Base-by-base conservation (phyloP, 1,139 yeast species). In the Pichia sp. region DNA sequence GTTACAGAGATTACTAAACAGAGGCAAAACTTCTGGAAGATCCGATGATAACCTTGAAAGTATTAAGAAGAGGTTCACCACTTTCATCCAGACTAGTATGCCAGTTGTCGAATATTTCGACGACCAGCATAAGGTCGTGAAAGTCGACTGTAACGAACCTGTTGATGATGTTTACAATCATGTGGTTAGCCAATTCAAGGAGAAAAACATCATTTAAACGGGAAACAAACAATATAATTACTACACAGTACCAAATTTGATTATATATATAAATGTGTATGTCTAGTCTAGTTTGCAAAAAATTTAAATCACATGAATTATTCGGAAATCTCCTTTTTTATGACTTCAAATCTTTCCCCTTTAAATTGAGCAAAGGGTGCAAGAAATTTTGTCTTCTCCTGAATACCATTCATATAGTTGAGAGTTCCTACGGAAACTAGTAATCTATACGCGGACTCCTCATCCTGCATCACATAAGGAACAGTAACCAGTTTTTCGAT, bases 1-100 rank as follows among this genome's bases (percentile, higher is more conserved):
- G 98, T 78, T 90, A 62, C 73, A 81, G 61, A 83, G 99, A 69
- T 77, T 93, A 61, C 75, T 93, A 59, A 89, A 90, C 71, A 83
- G 99, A 70, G 97, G 98, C 36, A 87, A 92, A 75, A 90, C 97
- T 19, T 85, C 95, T 67, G 99, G 98, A 36, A 84, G 99, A 69
- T 71, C 88, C 36, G 99, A 93, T 70, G 99, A 93, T 69, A 93
- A 93, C 71, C 79, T 85, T 56, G 98, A 92, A 67, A 84, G 93
- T 63, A 92, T 93, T 69, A 85, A 78, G 66, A 92, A 93, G 75
- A 81, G 99, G 70, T 93, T 93, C 76, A 79, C 75, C 62, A 87
- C 93, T 13, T 93, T 93, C 68, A 70, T 85, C 54, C 96, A 90
- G 49, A 90, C 98, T 6, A 86, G 95, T 59, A 87, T 87, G 90